phyloP scores from a whole-genome alignment of 805 yeast species.

The Candida cerambycidarum region DNA sequence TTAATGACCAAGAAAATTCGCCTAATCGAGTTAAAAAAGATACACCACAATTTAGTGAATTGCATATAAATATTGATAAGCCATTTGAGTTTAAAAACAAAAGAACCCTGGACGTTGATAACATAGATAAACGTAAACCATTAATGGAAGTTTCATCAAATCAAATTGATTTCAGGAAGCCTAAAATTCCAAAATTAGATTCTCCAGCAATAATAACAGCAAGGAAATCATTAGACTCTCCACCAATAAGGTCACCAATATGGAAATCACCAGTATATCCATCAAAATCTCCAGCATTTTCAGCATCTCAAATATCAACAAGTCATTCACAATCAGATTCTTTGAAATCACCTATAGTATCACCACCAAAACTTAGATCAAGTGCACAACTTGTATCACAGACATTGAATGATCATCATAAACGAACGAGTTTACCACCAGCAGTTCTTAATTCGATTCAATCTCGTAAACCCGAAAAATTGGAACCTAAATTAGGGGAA shows the following conservation, averaged over 20 bases:
- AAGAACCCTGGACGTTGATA: slow-evolving; percentile 7
- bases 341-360: not conserved
- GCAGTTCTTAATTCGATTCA: slow-evolving; percentile 16
- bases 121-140: slow-evolving; percentile 15
- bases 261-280: not conserved
- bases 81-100: slow-evolving; percentile 21
- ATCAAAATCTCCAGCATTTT: not conserved
- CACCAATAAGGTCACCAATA: not conserved
- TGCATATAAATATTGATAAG: slow-evolving; percentile 17
- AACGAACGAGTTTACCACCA: slow-evolving; percentile 10
- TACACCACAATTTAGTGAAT: not conserved
- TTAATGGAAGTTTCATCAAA: slow-evolving; percentile 18
- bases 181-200: slow-evolving; percentile 24
- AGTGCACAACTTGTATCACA: slow-evolving; percentile 1
- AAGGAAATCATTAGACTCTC: not conserved
- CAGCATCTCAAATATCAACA: not conserved
- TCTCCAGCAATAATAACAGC: not conserved
- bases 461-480: slow-evolving; percentile 9
- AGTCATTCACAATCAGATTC: not conserved
- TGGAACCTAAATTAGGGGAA: not conserved
- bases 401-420: not conserved
- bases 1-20: slow-evolving; percentile 1
- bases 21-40: not conserved
- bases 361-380: not conserved
- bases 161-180: slow-evolving; percentile 30